Base-by-base conservation (phyloP, 768 basidiomycete genomes). In the Suillus brevipes region DNA sequence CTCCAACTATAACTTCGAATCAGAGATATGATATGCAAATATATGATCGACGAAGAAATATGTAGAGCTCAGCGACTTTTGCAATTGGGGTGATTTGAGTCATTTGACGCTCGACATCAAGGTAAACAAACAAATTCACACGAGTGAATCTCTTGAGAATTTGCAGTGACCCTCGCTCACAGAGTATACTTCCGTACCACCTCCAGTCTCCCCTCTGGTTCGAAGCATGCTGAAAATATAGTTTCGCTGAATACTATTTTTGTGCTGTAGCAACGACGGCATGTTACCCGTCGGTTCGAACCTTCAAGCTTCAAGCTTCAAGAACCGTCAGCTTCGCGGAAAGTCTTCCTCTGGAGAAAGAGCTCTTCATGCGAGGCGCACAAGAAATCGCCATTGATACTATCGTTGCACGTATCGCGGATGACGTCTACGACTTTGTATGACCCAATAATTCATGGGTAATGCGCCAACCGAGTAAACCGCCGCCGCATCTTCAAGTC, bases 251-350 rank as follows among this genome's bases (percentile, higher is more conserved):
- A 77, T 93, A 61, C 73, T 95, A 38, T 80, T 4, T 89, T 77
- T 87, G 89, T 63, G 88, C 91, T 20, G 78, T 89, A 53, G 82
- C 86, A 10, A 82, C 87, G n/a, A 86, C 86, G 86, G 89, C 57
- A 87, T 88, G 14, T 94, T 95, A 80, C 96, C 95, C 82, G 78
- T 89, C 64, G 87, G 89, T 90, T 92, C 75, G 87, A 64, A 87
- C 93, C 25, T 89, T 90, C 80, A n/a, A n/a, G n/a, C n/a, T n/a
- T n/a, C n/a, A n/a, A n/a, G n/a, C 25, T 89, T 90, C 80, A 84
- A 90, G 70, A 88, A 85, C 76, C 89, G 88, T 28, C 16, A 4
- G 69, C 74, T 97, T 97, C 82, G 83, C 88, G 63, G 86, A 89
- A 70, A 81, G 85, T 52, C 87, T 95, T 62, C 95, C 95, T 2